Evolutionary conservation across 176 grass and related monocot genomes (phyloP).

Genomic region (Rhipidocladum racemiflorum): DNA sequence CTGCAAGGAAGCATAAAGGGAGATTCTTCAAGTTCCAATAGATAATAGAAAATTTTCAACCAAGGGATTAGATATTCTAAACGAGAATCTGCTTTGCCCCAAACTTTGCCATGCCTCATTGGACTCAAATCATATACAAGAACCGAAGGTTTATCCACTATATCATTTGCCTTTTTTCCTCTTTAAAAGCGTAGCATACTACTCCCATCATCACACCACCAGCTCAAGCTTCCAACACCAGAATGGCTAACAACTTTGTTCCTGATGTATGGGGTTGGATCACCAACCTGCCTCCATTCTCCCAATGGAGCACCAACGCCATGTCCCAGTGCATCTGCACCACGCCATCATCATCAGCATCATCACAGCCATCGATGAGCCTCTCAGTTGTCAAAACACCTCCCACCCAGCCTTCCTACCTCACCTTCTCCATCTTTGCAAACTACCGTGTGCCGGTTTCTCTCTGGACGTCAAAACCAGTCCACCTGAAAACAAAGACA

Average conservation of each 20-base stretch:
- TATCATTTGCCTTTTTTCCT: conserved; percentile 6
- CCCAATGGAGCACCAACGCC: conserved; percentile 63
- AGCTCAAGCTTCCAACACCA: conserved; percentile 22
- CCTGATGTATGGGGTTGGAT: conserved; percentile 77
- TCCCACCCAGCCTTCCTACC: conserved; percentile 31
- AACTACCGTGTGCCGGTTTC: conserved; percentile 57
- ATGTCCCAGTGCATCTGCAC: conserved; percentile 75
- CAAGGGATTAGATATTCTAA: background rate
- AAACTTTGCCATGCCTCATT: conserved; percentile 22
- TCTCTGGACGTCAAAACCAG: conserved; percentile 75
- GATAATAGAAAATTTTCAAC: background rate
- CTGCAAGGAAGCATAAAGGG: conserved; percentile 23
- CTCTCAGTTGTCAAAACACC: conserved; percentile 53
- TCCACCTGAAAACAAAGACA: conserved; percentile 53
- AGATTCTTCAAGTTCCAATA: conserved; percentile 1
- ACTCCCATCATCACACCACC: background rate
- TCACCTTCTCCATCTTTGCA: conserved; percentile 73
- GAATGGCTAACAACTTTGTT: conserved; percentile 59
- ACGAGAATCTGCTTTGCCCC: conserved; percentile 37
- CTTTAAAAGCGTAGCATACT: conserved; percentile 29
- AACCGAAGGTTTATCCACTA: conserved; percentile 21
- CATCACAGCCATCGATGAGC: conserved; percentile 49
- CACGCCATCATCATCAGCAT: conserved; percentile 25
- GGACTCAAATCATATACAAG: conserved; percentile 29
- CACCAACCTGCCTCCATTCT: conserved; percentile 59